Percentiles rank a stretch among this genome's conserved stretches.
phyloP scores from a whole-genome alignment of 108 stramenopile species.

The Schizochytrium sp. region DNA sequence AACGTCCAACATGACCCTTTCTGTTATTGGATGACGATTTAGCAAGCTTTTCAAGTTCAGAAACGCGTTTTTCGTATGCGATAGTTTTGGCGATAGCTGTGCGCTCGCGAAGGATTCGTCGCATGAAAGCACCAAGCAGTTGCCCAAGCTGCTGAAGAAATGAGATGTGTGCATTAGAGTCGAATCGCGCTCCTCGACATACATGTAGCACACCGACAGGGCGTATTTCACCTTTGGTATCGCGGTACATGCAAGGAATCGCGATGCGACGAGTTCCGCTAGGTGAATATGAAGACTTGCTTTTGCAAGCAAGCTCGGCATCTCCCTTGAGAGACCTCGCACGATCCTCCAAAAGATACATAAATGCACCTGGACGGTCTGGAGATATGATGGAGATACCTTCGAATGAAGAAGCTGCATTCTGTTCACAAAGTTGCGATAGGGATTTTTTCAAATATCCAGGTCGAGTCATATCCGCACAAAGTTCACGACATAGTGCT shows the following conservation, averaged over 20 bases:
- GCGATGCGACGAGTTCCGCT: conserved; percentile 1
- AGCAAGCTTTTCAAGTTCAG: background rate
- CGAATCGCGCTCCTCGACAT: background rate
- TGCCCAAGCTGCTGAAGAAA: background rate
- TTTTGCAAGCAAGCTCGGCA: background rate
- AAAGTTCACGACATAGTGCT: background rate
- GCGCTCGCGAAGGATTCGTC: conserved; percentile 40
- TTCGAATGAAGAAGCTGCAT: background rate
- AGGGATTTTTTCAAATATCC: background rate
- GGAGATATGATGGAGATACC: background rate
- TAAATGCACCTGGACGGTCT: background rate
- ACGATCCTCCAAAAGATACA: background rate
- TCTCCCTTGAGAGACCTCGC: conserved; percentile 24
- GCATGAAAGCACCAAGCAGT: conserved; percentile 23
- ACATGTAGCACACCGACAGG: background rate
- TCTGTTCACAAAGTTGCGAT: background rate
- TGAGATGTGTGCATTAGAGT: background rate
- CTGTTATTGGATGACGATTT: background rate
- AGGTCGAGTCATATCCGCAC: background rate
- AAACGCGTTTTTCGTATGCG: conserved; percentile 19
- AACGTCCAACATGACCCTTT: too few species aligned
- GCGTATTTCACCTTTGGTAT: background rate
- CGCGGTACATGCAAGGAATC: background rate
- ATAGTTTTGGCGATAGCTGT: background rate
- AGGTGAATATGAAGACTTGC: background rate